Evolutionary conservation across 306 rosid genomes (phyloP), one percentile per base, ranked within the genome.

Genomic region (Cercis canadensis): DNA sequence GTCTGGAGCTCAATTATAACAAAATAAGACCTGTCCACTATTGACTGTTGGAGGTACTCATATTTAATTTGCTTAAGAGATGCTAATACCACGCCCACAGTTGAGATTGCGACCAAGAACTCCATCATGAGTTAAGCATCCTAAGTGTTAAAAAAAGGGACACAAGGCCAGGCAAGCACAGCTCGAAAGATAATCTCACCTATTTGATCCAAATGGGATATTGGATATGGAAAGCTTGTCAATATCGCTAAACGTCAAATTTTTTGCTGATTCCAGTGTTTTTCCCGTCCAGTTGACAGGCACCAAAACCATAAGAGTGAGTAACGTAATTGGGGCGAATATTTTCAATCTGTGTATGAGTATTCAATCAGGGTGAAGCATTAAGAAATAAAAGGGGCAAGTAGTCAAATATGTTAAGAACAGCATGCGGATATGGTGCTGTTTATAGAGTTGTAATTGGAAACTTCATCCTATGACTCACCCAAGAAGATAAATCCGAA

Each of bases 201-300:
- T 85, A 1, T 69, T 55, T 77, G 98, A 93, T 79, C 86, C 97
- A 33, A 54, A 40, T 57, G 92, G 94, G 79, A 90, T 57, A 65
- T 93, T 93, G 62, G 97, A 93, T 82, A 93, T 85, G 24, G 97
- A 93, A 72, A 93, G 86, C 75, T 84, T 93, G 84, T 93, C 98
- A 15, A 90, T 87, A 71, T 81, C 8, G 79, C 89, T 90, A 65
- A 74, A 92, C 49, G 73, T 59, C 79, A 90, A 80, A 52, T 62
- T 75, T 39, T 87, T 82, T 50, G 52, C 70, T 16, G n/a, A 24
- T 14, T 78, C 80, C 81, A 93, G 61, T 11, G 87, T 81, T 4
- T 80, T 70, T n/a, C 93, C 91, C 0, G 84, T 85, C 89, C 78
- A 87, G 72, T 93, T 90, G 55, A 90, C 84, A 16, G 98, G 98